Evolutionary conservation across 805 yeast genomes (phyloP).

Genomic region (Candida sakaeoensis): DNA sequence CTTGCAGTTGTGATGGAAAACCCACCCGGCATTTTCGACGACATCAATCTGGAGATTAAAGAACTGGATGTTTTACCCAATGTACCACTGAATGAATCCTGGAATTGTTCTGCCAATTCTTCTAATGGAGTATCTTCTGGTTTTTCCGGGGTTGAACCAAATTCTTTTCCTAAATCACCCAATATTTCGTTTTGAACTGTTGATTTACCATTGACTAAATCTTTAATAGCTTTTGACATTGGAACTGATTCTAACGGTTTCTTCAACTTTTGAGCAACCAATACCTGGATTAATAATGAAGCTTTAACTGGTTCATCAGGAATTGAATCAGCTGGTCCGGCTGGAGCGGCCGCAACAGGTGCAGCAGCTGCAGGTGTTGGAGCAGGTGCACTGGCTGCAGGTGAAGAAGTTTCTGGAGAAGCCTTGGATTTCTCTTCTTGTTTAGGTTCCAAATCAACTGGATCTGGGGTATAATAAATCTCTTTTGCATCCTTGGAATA

Average conservation of each 20-base stretch:
- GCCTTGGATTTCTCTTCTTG: constrained; percentile 33
- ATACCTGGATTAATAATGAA: constrained; percentile 71
- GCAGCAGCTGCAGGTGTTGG: constrained; percentile 57
- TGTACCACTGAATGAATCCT: constrained; percentile 81
- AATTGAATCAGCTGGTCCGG: constrained; percentile 79
- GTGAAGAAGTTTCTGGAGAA: constrained; percentile 53
- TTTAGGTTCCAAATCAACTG: constrained; percentile 46
- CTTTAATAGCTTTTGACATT: constrained; percentile 90
- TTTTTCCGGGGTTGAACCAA: constrained; percentile 96
- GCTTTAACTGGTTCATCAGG: constrained; percentile 92
- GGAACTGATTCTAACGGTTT: constrained; percentile 84
- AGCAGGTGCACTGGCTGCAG: constrained; percentile 51
- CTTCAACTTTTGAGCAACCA: constrained; percentile 95
- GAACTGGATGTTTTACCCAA: constrained; percentile 93
- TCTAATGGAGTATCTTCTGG: constrained; percentile 97
- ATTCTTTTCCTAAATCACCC: constrained; percentile 98
- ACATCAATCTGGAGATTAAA: constrained; percentile 82
- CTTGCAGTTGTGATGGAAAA: constrained; percentile 89
- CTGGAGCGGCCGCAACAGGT: constrained; percentile 62
- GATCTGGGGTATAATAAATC: constrained; percentile 89
- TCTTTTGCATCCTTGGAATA: constrained; percentile 95
- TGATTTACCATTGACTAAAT: constrained; percentile 96
- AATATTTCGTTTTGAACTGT: constrained; percentile 97
- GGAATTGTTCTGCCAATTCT: constrained; percentile 94
- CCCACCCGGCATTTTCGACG: constrained; percentile 99